These are phyloP conservation scores for Stylonectria norvegica DNA, from an alignment of 2,329 filamentous ascomycete genomes.

Conservation along the genomic window DNA sequence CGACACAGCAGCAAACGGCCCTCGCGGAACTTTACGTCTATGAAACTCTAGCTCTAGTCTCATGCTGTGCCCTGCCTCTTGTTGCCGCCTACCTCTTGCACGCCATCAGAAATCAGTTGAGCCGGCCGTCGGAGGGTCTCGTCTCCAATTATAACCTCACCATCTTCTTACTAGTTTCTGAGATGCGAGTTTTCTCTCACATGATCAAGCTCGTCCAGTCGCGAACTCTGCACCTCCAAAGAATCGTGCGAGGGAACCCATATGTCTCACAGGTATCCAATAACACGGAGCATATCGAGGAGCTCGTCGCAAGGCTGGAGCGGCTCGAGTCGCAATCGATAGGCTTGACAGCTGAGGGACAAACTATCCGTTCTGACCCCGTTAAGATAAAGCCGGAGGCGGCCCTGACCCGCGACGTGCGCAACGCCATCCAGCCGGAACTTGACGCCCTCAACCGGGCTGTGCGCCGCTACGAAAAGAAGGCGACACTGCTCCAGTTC, in stretches of 20 bases:
- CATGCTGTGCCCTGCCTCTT: constrained; percentile 76
- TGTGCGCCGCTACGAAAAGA: constrained; percentile 88
- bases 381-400: constrained; percentile 40
- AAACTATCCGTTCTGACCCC: constrained; percentile 25
- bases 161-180: constrained; percentile 83
- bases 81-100: constrained; percentile 83
- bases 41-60: constrained; percentile 69
- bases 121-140: constrained; percentile 77
- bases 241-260: constrained; percentile 58
- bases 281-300: constrained; percentile 39
- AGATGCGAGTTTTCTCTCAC: constrained; percentile 79
- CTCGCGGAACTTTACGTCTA: constrained; percentile 67
- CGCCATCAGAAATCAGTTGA: constrained; percentile 74
- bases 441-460: constrained; percentile 86
- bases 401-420: constrained; percentile 52
- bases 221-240: constrained; percentile 78
- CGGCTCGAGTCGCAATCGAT: constrained; percentile 63
- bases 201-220: constrained; percentile 75
- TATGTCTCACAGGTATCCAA: constrained; percentile 31
- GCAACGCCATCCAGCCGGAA: constrained; percentile 69
- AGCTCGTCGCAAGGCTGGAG: constrained; percentile 65
- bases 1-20: constrained; percentile 37
- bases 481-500: constrained; percentile 68
- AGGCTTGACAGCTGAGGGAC: constrained; percentile 32
- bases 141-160: constrained; percentile 91